A percentile compares a stretch with the other conserved stretches of the same genome.
Evolutionary conservation across 108 stramenopile genomes (phyloP).

Genomic region (Pseudonitzschia multistriata): DNA sequence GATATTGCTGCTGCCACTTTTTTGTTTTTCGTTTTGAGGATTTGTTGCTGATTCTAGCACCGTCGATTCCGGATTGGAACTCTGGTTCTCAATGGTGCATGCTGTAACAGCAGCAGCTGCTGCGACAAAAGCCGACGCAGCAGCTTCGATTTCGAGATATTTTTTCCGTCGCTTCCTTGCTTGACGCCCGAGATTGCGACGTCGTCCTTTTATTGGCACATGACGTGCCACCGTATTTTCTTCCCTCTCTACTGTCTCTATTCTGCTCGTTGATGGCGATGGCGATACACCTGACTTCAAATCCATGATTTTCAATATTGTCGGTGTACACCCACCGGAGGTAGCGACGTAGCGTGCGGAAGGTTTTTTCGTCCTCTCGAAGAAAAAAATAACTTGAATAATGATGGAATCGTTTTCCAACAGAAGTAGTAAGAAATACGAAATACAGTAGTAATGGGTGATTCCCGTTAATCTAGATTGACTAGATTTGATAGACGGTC

Average conservation of each 20-base stretch:
- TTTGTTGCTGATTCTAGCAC: background rate
- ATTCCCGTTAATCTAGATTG: no score
- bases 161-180: constrained; percentile 45
- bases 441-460: no score
- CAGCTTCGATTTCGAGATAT: constrained; percentile 29
- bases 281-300: no score
- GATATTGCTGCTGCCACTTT: background rate
- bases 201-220: background rate
- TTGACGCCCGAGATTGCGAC: constrained; percentile 37
- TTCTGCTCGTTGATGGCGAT: background rate
- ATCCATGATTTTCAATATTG: no score
- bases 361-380: no score
- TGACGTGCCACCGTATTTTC: background rate
- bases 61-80: background rate
- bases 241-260: background rate
- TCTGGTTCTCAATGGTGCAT: background rate
- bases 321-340: no score
- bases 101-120: background rate
- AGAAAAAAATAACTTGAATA: no score
- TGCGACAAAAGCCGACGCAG: constrained; percentile 4
- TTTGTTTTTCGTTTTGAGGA: background rate
- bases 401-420: no score
- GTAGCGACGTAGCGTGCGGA: no score
- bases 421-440: no score
- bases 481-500: no score